These are phyloP conservation scores for Exidia glandulosa DNA, from an alignment of 768 basidiomycete species.

Conservation along the genomic window DNA sequence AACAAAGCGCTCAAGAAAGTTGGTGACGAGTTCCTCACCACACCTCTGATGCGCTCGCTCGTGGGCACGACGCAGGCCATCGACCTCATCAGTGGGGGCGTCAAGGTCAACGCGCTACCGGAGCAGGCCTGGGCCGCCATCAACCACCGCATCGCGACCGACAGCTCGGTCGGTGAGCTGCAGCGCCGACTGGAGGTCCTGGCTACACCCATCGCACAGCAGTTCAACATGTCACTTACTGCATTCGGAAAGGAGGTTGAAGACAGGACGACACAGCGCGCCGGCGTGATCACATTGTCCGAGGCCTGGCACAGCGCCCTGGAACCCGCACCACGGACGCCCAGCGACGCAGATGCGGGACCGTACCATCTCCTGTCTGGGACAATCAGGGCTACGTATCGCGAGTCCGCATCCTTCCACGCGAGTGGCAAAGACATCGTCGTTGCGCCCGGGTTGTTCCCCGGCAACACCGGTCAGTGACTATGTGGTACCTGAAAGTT, in stretches of 20 bases:
- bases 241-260: constrained; percentile 40
- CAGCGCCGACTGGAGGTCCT: constrained; percentile 33
- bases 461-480: constrained; percentile 24
- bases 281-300: constrained; percentile 39
- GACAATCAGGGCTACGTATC: constrained; percentile 42
- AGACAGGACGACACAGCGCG: constrained; percentile 20
- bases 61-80: constrained; percentile 69
- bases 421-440: constrained; percentile 2
- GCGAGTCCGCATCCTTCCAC: neutral
- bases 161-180: constrained; percentile 34
- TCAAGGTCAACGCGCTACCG: constrained; percentile 72
- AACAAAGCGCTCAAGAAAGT: constrained; percentile 41
- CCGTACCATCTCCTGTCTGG: constrained; percentile 48
- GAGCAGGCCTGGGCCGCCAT: constrained; percentile 59
- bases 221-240: constrained; percentile 47
- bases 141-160: constrained; percentile 59
- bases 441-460: constrained; percentile 29
- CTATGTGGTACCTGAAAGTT: neutral
- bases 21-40: constrained; percentile 30
- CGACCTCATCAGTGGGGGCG: constrained; percentile 50
- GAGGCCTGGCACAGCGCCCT: constrained; percentile 38
- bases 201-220: constrained; percentile 32
- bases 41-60: constrained; percentile 32
- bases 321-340: constrained; percentile 61
- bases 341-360: constrained; percentile 24